These are phyloP conservation scores for Melocanna baccifera DNA, from an alignment of 176 grass and related monocot genomes.

Conservation along the genomic window DNA sequence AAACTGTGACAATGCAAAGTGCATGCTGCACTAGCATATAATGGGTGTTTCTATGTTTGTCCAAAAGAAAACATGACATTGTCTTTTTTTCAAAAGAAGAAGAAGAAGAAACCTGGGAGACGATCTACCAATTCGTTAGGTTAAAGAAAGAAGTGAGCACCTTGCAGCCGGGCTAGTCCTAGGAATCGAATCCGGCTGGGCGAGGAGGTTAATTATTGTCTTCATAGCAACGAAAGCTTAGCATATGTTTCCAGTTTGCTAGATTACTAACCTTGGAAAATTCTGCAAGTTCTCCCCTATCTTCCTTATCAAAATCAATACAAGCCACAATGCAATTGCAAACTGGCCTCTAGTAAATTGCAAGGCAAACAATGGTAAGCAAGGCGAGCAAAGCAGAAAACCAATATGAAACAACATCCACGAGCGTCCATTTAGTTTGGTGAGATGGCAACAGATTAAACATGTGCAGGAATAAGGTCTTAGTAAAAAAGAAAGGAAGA, in stretches of 20 bases:
- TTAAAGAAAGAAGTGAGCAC: not conserved
- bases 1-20: not conserved
- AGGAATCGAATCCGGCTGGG: not conserved
- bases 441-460: not conserved
- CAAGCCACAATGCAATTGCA: not conserved
- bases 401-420: not conserved
- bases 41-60: not conserved
- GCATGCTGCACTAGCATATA: not conserved
- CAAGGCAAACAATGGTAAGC: not conserved
- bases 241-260: not conserved
- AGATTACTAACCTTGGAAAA: not conserved
- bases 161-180: not conserved
- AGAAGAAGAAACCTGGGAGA: not conserved
- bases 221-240: too few relatives aligned
- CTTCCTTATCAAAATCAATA: not conserved
- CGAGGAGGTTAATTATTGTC: too few relatives aligned
- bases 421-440: not conserved
- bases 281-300: not conserved
- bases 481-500: not conserved
- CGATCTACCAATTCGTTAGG: not conserved
- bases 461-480: not conserved
- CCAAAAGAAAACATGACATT: not conserved
- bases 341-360: not conserved
- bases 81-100: not conserved
- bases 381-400: not conserved